Evolutionary conservation across 345 rosid species (phyloP), one percentile per base, ranked within the genome.

Genomic region (Eucalyptus virginea): DNA sequence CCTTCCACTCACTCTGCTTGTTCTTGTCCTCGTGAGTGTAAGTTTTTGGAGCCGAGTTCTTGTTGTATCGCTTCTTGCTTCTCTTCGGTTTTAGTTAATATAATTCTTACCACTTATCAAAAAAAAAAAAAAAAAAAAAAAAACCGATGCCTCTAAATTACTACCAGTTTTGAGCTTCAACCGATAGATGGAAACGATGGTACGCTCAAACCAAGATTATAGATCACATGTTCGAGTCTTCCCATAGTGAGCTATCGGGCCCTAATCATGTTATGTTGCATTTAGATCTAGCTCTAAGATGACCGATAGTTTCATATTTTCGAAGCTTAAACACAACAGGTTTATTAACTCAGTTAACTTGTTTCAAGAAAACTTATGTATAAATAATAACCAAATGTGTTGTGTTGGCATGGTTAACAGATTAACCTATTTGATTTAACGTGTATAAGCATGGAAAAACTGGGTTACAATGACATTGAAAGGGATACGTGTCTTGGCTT

Each of bases 1-100:
- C 2, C 6, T 49, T 49, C 17, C 17, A 49, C 51, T 49, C 17
- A 14, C 17, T 14, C 2, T 49, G 0, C 14, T 6, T 1, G 2
- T 49, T 49, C 0, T 49, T 49, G 51, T 14, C 1, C 51, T 49
- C 51, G 1, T 49, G 17, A 49, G 1, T 49, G 51, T 49, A 49
- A 49, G 51, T 5, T 49, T 49, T 49, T 49, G 51, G 17, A 14
- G 6, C 16, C 3, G 0, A 49, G 0, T 49, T 49, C 3, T 49
- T 49, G 3, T 49, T 49, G 1, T 49, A 49, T 5, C 14, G 1
- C 51, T 49, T 49, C 17, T 49, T 49, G 6, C 51, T 49, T 14
- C 51, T 49, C 51, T 49, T 49, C 14, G 17, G 6, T 17, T 49
- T 49, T 14, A 49, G 17, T 49, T 49, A 49, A 49, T 49, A 49